Percentiles rank a stretch among this genome's conserved stretches.
These are phyloP conservation scores for Ophioceras dolichostomum DNA, from an alignment of 2,329 filamentous ascomycete genomes.

Conservation along the genomic window DNA sequence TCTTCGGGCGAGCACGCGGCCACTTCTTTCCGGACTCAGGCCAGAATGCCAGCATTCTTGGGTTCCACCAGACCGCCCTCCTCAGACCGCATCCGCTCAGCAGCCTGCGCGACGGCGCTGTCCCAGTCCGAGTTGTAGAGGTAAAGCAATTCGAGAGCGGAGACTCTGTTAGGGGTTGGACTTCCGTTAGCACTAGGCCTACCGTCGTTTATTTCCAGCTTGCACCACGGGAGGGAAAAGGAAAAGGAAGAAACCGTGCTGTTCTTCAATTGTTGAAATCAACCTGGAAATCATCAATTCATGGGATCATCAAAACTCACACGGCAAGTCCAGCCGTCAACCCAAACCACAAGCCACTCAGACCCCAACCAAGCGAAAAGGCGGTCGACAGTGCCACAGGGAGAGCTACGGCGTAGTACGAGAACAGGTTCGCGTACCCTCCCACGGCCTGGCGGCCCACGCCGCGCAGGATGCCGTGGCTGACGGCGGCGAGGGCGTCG, in stretches of 20 bases:
- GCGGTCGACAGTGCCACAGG: constrained; percentile 56
- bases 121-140: constrained; percentile 13
- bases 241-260: too few species aligned
- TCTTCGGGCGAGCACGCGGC: too few species aligned
- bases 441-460: constrained; percentile 60
- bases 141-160: constrained; percentile 12
- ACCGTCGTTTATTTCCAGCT: neutral
- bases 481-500: constrained; percentile 52
- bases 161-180: constrained; percentile 7
- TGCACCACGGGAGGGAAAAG: neutral
- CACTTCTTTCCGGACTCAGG: too few species aligned
- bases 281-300: too few species aligned
- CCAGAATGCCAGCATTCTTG: too few species aligned
- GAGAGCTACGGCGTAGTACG: constrained; percentile 60
- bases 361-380: constrained; percentile 51
- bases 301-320: constrained; percentile 10
- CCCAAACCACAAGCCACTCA: constrained; percentile 57
- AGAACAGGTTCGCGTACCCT: constrained; percentile 58
- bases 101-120: constrained; percentile 5
- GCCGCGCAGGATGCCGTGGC: constrained; percentile 57
- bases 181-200: neutral
- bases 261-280: too few species aligned
- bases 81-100: constrained; percentile 3
- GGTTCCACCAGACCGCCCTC: constrained; percentile 1
- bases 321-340: constrained; percentile 46